Base-by-base conservation (phyloP, 192 early-diverging fungal genomes). In the Coemansia sp. region DNA sequence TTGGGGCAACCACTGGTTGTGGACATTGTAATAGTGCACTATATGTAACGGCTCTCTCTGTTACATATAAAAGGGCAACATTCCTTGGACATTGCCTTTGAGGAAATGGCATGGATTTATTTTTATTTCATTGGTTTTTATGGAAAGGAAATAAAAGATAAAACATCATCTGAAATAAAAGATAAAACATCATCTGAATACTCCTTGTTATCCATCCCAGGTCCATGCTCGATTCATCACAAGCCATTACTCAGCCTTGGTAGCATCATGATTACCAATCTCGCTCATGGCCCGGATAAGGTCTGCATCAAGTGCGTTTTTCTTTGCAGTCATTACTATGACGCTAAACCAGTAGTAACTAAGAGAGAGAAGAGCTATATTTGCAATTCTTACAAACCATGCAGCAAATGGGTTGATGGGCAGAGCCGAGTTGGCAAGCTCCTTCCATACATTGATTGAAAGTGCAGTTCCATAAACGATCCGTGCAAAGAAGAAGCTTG, bases 401-500 rank as follows among this genome's bases (percentile, higher is more conserved):
- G 67, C 20, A 13, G 59, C 61, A 18, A 73, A 15, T 1, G 74
- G 60, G 26, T 25, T 72, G 39, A 82, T 74, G 1, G 71, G 79
- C 3, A 74, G 55, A 16, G 59, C 48, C 10, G 74, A 64, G 64
- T 45, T 68, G 34, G 74, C 74, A 20, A 82, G 43, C 9, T 58
- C 60, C 30, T 30, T 68, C 72, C 73, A 81, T 52, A 82, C 67
- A 31, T 91, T 74, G 55, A 84, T 85, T 5, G 92, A 90, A 74
- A 91, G 84, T 26, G 87, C 86, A 7, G 87, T 68, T 10, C 95
- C 93, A 81, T 87, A 94, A 1, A 90, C 79, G 34, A 95, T 84
- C 26, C 95, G 85, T 0, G 84, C 87, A 55, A 73, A 60, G 74
- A 98, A 94, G 75, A 95, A 98, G 39, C 87, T 84, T 10, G 74